Evolutionary conservation across 495 filamentous ascomycete species (phyloP).

Genomic region (Jackrogersella minutella): DNA sequence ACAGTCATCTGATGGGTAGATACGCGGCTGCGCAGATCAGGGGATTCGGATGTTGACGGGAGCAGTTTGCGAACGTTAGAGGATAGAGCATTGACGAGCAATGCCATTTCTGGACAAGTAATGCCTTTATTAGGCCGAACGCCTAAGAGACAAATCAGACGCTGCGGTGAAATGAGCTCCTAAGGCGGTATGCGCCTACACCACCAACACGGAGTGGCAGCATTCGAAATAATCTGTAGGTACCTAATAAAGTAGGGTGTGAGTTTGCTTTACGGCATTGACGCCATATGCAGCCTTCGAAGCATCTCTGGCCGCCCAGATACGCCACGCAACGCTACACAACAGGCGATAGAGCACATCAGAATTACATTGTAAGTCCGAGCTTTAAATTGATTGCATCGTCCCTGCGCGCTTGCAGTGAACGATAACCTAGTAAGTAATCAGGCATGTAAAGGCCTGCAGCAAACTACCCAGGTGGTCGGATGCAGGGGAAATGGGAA

Average conservation of each 20-base stretch:
- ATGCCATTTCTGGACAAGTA: conserved; percentile 13
- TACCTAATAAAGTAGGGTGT: conserved; percentile 8
- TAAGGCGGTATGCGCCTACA: background rate
- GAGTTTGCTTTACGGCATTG: conserved; percentile 7
- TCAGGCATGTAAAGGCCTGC: conserved; percentile 19
- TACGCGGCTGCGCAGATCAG: conserved; percentile 44
- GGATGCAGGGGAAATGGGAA: conserved; percentile 35
- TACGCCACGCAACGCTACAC: conserved; percentile 27
- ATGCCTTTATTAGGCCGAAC: conserved; percentile 20
- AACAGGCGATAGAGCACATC: background rate
- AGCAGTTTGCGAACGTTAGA: conserved; percentile 35
- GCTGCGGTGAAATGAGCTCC: background rate
- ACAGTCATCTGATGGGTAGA: conserved; percentile 24
- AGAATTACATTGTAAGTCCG: conserved; percentile 1
- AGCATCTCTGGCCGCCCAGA: conserved; percentile 5
- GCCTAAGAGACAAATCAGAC: conserved; percentile 8
- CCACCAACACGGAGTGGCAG: background rate
- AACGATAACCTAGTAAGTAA: no score
- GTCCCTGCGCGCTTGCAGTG: conserved; percentile 30
- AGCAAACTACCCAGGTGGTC: conserved; percentile 36
- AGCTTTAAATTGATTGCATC: conserved; percentile 39
- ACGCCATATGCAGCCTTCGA: conserved; percentile 3
- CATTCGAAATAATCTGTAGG: conserved; percentile 7
- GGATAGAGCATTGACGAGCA: conserved; percentile 30
- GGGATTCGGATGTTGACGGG: conserved; percentile 42